These are phyloP conservation scores for Coprinellus micaceus DNA, from an alignment of 768 basidiomycete genomes.

Conservation along the genomic window DNA sequence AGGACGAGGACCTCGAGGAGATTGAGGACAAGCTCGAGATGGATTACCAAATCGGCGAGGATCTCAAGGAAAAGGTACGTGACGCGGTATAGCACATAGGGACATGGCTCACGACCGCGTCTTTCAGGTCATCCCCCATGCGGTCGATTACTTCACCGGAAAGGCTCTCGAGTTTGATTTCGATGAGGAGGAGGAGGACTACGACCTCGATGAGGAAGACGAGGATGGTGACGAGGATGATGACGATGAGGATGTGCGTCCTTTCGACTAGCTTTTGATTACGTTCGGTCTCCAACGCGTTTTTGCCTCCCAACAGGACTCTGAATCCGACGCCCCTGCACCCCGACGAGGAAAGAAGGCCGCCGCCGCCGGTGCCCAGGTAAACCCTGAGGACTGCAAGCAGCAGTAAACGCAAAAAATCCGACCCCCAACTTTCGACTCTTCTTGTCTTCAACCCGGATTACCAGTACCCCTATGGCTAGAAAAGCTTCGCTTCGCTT, in stretches of 20 bases:
- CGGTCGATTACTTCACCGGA: slow-evolving; percentile 96
- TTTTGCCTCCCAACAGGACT: slow-evolving; percentile 44
- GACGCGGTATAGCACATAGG: not conserved
- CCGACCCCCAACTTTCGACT: too few species aligned
- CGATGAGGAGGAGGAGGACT: slow-evolving; percentile 54
- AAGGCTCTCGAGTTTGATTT: slow-evolving; percentile 86
- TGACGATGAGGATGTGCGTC: slow-evolving; percentile 44
- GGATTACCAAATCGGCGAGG: slow-evolving; percentile 98
- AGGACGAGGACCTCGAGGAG: slow-evolving; percentile 83
- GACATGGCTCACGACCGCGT: not conserved
- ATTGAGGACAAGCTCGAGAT: slow-evolving; percentile 91
- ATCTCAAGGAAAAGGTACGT: slow-evolving; percentile 88
- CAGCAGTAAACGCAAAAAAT: slow-evolving; percentile 55
- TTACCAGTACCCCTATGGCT: too few species aligned
- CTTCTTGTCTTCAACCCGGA: too few species aligned
- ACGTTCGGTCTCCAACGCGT: slow-evolving; percentile 1
- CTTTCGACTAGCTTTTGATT: not conserved
- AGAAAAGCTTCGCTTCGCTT: too few species aligned
- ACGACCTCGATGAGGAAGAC: slow-evolving; percentile 56
- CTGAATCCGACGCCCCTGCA: slow-evolving; percentile 61
- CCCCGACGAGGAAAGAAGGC: slow-evolving; percentile 61
- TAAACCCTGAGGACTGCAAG: slow-evolving; percentile 87
- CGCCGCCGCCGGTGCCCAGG: slow-evolving; percentile 47
- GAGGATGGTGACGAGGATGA: slow-evolving; percentile 54
- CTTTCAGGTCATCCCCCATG: slow-evolving; percentile 83